Base-by-base conservation (phyloP, 768 basidiomycete species). In the Crepidotus variabilis region DNA sequence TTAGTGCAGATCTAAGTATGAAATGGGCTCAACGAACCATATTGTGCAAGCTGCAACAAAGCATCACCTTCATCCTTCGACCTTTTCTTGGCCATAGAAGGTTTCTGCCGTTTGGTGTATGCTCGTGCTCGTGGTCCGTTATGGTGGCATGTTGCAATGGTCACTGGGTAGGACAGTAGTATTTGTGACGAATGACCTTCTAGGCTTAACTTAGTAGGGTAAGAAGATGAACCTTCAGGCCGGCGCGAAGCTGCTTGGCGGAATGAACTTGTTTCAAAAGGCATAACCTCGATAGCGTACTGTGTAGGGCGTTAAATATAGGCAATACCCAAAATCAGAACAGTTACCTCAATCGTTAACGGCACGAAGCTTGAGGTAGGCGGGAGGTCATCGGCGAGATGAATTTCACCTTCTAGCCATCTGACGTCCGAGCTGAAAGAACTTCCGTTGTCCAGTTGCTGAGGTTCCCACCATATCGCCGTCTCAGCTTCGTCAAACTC, bases 321-420 rank as follows among this genome's bases (percentile, higher is more conserved):
- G 28, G 28, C 28, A 28, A 14, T 11, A 45, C 34, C 11, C 23
- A 48, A 7, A 14, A 7, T 22, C 18, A 43, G 11, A 43, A 5
- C 3, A 2, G 28, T 28, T 14, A 66, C 65, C 54, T 63, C 60
- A 43, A 66, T 48, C 4, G 32, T 51, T 13, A 63, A 57, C 2
- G 45, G 55, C 13, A 55, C 23, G 35, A 57, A 58, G 33, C 55
- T 36, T 20, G 50, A 63, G 1, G 61, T 54, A 0, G 63, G 65
- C 24, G 53, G 28, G 9, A 64, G 54, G 13, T 65, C 56, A n/a
- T 56, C 51, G 0, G 56, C 33, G 8, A 67, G 55, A 48, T 65
- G 63, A 14, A 67, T 64, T 46, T 67, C 65, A 8, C 65, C 65
- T 50, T 67, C 63, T 13, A 67, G 46, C 39, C 54, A 45, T 23